Evolutionary conservation across 768 basidiomycete genomes (phyloP), one percentile per base, ranked within the genome.

Genomic region (Suillus paluster): DNA sequence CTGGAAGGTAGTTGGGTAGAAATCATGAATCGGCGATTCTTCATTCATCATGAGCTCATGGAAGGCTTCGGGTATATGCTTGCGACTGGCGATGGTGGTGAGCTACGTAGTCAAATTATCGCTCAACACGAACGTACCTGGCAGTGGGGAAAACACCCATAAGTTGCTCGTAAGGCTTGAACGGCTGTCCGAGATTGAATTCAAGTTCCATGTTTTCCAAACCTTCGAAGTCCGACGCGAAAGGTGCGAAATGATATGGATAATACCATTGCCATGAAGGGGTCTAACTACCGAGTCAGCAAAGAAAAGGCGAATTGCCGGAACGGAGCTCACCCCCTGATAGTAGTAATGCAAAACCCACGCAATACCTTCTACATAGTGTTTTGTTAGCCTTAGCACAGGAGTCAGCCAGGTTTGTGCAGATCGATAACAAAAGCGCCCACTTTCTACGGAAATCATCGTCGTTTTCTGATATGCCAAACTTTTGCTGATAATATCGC

Each of bases 181-280:
- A 99, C 4, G 97, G 97, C 62, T 87, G 83, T 7, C 95, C 94
- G 27, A 86, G 71, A 5, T 85, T 83, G 70, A 99, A 99, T 41
- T 80, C 75, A 71, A 99, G 87, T 41, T 94, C 79, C 86, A 96
- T 87, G 65, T 87, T 81, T 39, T 83, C 84, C 52, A 97, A 80
- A 49, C 92, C 88, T 60, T 85, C 83, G 67, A 99, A 98, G 75
- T 99, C 97, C 63, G 90, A 89, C 9, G 97, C 97, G 73, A 99
- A 99, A 1, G 97, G 97, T 14, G 97, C 94, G 73, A 97, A 99
- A 76, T 99, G 97, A 70, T 91, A 96, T 1, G 97, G 97, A 74
- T 98, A 99, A 78, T 91, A 99, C 97, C 97, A 99, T 70, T 95
- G 88, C 97, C 97, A 99, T 3, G 96, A 97, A 4, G 93, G 92